Evolutionary conservation across 345 rosid genomes (phyloP).

Genomic region (Erucastrum elatum): DNA sequence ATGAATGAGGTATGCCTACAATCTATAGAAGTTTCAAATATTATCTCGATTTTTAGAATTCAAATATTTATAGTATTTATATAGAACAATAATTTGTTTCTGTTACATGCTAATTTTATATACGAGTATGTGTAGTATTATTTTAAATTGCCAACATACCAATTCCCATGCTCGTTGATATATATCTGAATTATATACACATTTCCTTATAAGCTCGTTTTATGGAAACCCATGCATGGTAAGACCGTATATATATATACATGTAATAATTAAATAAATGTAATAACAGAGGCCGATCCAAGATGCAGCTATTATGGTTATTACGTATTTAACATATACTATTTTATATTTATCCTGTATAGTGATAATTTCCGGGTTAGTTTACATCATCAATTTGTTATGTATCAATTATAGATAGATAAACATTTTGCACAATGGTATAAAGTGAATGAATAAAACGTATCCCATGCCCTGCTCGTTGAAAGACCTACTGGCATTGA

Average conservation of each 20-base stretch:
- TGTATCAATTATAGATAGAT: neutral
- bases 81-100: conserved; percentile 5
- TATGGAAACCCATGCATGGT: conserved; percentile 25
- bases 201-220: neutral
- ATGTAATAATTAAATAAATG: neutral
- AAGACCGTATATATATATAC: neutral
- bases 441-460: neutral
- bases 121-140: neutral
- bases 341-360: neutral
- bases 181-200: neutral
- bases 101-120: neutral
- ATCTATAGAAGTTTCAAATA: neutral
- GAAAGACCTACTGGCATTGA: conserved; percentile 12
- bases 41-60: neutral
- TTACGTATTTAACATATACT: conserved; percentile 15
- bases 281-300: conserved; percentile 25
- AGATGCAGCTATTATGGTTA: conserved; percentile 13
- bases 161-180: conserved; percentile 26
- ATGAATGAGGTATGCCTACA: no score
- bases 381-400: neutral
- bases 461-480: neutral
- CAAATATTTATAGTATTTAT: neutral
- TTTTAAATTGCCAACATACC: neutral
- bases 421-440: conserved; percentile 6
- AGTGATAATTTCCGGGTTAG: neutral